Evolutionary conservation across 2,329 filamentous ascomycete genomes (phyloP), one percentile per base, ranked within the genome.

Genomic region (Stachybotrys elegans): DNA sequence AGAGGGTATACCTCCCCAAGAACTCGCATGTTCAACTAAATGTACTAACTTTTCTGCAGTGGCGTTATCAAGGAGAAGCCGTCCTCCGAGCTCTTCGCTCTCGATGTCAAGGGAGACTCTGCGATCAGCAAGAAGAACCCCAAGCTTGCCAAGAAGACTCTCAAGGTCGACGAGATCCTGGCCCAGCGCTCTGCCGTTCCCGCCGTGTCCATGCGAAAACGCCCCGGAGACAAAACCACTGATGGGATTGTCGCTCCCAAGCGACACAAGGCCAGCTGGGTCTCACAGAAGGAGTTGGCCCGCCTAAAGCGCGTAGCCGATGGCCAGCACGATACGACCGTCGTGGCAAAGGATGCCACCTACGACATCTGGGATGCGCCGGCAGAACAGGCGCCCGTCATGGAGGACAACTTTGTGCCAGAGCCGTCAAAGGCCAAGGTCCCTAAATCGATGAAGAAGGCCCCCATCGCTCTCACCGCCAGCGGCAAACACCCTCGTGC

Each of bases 131-230:
- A 75, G 57, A 85, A 83, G 59, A 68, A 78, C 49, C 75, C 81
- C 56, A 74, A 80, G 49, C 86, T 84, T 60, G 70, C 73, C 51
- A 80, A 83, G 61, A 96, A 95, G 70, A 76, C 78, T 5, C 79
- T 98, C 53, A 95, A 89, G 67, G 83, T 84, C 51, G 92, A 98
- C 61, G 88, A 97, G 61, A 97, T 98, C 51, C 83, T 98, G 55
- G 83, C 86, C 22, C 77, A 84, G 57, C 84, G 93, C 49, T 96
- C 91, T 27, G 83, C 83, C 12, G 78, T 97, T 8, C 86, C 89
- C 4, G 84, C 87, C 12, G 79, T 98, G 6, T 78, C 86, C 20
- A 76, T 79, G 50, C 83, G 85, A 55, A 98, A 97, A 70, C 83
- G 92, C 41, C 60, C 80, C 8, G 79, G 78, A 44, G 76, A 81